Evolutionary conservation across 78 protist species (phyloP), one percentile per base, ranked within the genome.

Genomic region (Bigelowiella natans): DNA sequence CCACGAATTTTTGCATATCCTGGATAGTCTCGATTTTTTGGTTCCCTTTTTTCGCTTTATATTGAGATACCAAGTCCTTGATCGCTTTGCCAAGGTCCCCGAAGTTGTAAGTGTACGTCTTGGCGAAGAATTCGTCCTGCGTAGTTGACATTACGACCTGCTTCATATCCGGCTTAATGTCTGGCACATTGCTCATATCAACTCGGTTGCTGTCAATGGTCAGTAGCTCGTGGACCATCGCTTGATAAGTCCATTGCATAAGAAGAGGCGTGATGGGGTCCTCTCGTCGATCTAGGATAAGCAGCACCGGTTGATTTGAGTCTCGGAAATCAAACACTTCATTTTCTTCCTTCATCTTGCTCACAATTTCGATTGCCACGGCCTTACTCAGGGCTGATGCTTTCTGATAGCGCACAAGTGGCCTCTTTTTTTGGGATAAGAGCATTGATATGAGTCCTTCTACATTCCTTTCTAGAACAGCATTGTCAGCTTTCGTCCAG

Each of bases 201-300:
- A 91, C 93, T 1, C 88, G 39, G 63, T 37, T 7, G 40, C 7
- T 85, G 7, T 34, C 63, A 30, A 89, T n/a, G 7, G 86, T 40
- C 1, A 84, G 34, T 31, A 85, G 3, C 82, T 91, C 93, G 84
- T 91, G 93, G 2, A 91, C 93, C 90, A 91, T 84, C 18, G 93
- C 87, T 3, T 91, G 93, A 83, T 84, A 91, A 1, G 93, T 91
- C 93, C 93, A 91, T 1, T 91, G 90, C 38, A 73, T 26, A 83
- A 85, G 18, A 7, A 91, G 82, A 2, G 93, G 93, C 18, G 93
- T 91, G 86, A 91, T 11, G 86, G 93, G 93, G 84, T 91, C 93
- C 37, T 36, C 51, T 31, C 82, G 64, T 28, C 93, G 93, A 36
- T 91, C 93, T 1, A 91, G 11, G 39, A 91, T 87, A 37, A 87